Conservation (phyloP, 2,329 filamentous ascomycete genomes). For the Trichoderma hamatum region DNA sequence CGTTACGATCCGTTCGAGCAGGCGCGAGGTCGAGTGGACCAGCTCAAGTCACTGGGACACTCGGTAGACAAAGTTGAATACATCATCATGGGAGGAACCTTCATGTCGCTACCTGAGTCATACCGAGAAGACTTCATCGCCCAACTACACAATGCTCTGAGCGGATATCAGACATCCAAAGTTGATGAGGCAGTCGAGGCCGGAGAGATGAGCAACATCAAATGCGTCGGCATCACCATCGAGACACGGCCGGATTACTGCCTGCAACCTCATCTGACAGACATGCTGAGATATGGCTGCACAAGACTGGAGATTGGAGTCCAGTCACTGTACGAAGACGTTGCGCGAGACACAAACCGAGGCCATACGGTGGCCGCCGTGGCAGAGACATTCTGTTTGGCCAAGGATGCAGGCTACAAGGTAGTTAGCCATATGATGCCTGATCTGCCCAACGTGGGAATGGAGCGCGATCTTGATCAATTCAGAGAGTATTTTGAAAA, state of each 20-base stretch:
- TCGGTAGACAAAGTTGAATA: conserved; percentile 99
- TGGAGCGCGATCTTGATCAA: conserved; percentile 96
- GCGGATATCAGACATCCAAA: conserved; percentile 89
- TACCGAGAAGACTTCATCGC: conserved; percentile 95
- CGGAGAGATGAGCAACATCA: conserved; percentile 94
- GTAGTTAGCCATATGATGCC: conserved; percentile 99
- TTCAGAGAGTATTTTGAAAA: conserved; percentile 98
- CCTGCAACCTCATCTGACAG: conserved; percentile 88
- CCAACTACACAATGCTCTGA: conserved; percentile 94
- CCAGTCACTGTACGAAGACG: conserved; percentile 95
- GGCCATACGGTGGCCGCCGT: conserved; percentile 95
- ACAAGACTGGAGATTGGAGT: conserved; percentile 94
- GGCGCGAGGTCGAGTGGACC: conserved; percentile 91
- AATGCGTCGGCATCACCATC: conserved; percentile 98
- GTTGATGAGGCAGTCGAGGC: conserved; percentile 95
- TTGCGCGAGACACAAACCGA: conserved; percentile 95
- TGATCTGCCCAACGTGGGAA: conserved; percentile 94
- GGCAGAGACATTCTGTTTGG: conserved; percentile 93
- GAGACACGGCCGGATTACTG: conserved; percentile 98
- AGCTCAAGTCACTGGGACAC: conserved; percentile 93
- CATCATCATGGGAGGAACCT: conserved; percentile 99
- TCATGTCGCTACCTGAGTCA: conserved; percentile 90
- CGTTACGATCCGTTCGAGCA: conserved; percentile 98
- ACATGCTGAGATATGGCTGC: conserved; percentile 97
- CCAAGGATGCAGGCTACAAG: conserved; percentile 98